Base-by-base conservation (phyloP, 2,329 filamentous ascomycete species). In the Aspergillus puulaauensis region DNA sequence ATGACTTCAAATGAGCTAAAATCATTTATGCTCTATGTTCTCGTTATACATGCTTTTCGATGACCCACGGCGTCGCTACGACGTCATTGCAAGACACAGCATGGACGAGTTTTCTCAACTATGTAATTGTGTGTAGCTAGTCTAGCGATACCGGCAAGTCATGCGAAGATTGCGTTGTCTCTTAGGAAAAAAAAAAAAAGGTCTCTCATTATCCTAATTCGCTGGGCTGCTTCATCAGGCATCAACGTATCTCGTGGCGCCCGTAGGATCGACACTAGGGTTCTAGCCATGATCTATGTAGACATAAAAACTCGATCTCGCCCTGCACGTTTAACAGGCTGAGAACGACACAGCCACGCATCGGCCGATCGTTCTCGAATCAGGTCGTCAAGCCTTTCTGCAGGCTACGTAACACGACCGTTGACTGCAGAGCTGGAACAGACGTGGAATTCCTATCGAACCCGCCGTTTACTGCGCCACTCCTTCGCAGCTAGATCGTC, bases 1-100 rank as follows among this genome's bases (percentile, higher is more conserved):
- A 56, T 61, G 56, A 48, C 47, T 46, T 19, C 56, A 47, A 43
- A 58, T 66, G 51, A 54, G 44, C 53, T 59, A 46, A 46, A 53
- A n/a, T 58, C 40, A 31, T 52, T 56, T 40, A 51, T 57, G 50
- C 37, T 50, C 54, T 56, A 54, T 44, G 19, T 53, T 56, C 57
- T 57, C 54, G 19, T 46, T 57, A 33, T 35, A 54, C 53, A 39
- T 54, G 46, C 50, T 53, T 12, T 48, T 12, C 50, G n/a, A 41
- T 41, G 55, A 37, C n/a, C 44, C 54, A 56, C 55, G 58, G 56
- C 58, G 56, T 52, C 60, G 50, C 54, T 46, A 52, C 51, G 52
- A 45, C 51, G 56, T 59, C n/a, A 46, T 21, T 17, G 48, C 40
- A 47, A 46, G 41, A 43, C n/a, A 54, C 27, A 50, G 37, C 46